A percentile compares a stretch with the other conserved stretches of the same genome.
Evolutionary conservation across 371 early-diverging fungal species (phyloP).

Genomic region (Syncephalis plumigaleata): DNA sequence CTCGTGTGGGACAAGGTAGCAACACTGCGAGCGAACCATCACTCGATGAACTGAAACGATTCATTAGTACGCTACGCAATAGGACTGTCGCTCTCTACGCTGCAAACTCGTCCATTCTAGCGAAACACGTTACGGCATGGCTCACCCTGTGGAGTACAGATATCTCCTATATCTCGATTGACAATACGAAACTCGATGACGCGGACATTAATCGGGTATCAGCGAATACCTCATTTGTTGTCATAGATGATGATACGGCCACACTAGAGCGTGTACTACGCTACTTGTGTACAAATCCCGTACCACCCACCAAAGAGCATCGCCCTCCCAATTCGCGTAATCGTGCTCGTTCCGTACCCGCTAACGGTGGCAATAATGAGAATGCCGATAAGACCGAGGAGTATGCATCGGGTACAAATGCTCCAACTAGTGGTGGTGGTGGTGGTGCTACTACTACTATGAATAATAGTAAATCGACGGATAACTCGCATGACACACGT

Average conservation of each 20-base stretch:
- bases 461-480: background rate
- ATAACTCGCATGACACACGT: conserved; percentile 11
- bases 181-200: background rate
- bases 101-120: conserved; percentile 30
- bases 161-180: conserved; percentile 27
- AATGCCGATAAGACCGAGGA: background rate
- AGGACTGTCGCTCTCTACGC: conserved; percentile 30
- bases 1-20: too few relatives aligned
- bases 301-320: conserved; percentile 6
- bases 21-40: conserved; percentile 29
- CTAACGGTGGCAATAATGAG: background rate
- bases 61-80: conserved; percentile 26
- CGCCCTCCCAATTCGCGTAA: conserved; percentile 10
- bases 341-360: background rate
- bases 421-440: too few relatives aligned
- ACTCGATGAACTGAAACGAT: conserved; percentile 21
- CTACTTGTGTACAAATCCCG: conserved; percentile 9
- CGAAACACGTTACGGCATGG: conserved; percentile 31
- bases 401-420: too few relatives aligned
- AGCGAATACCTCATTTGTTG: conserved; percentile 19
- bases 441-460: conserved; percentile 1
- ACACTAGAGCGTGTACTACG: conserved; percentile 23
- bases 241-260: conserved; percentile 37
- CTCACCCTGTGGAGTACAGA: conserved; percentile 35
- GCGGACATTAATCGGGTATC: conserved; percentile 14